Conservation (phyloP, 257 asterid species). For the Jaltomata sinuosa region DNA sequence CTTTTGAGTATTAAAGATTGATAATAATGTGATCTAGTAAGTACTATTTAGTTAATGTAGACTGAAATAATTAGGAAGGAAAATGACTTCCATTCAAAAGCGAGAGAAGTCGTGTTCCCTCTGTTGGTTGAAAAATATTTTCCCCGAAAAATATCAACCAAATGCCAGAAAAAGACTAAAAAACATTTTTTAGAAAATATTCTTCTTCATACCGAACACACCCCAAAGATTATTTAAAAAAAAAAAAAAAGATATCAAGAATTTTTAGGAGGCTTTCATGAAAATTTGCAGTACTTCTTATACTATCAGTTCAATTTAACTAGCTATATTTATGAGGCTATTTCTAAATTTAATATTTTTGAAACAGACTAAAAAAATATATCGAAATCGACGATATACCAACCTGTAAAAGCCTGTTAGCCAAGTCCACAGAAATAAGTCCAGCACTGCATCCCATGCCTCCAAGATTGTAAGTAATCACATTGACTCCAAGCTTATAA, state of each 20-base stretch:
- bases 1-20: neutral
- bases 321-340: neutral
- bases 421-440: constrained; percentile 28
- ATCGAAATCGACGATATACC: neutral
- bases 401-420: constrained; percentile 17
- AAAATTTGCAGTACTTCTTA: neutral
- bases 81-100: neutral
- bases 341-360: neutral
- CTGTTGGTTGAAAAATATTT: neutral
- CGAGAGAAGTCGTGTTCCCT: neutral
- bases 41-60: neutral
- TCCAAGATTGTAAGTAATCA: constrained; percentile 25
- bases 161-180: neutral
- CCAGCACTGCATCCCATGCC: constrained; percentile 55
- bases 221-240: neutral
- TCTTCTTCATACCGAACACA: neutral
- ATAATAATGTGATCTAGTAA: neutral
- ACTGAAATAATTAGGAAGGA: neutral
- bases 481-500: constrained; percentile 18
- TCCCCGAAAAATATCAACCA: neutral
- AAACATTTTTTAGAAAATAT: neutral
- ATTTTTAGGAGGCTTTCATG: neutral
- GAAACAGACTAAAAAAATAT: neutral
- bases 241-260: neutral
- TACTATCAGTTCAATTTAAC: neutral